A percentile compares a stretch with the other conserved stretches of the same genome.
Conservation (phyloP, 176 grass and related monocot genomes). For the Oryza nivara region DNA sequence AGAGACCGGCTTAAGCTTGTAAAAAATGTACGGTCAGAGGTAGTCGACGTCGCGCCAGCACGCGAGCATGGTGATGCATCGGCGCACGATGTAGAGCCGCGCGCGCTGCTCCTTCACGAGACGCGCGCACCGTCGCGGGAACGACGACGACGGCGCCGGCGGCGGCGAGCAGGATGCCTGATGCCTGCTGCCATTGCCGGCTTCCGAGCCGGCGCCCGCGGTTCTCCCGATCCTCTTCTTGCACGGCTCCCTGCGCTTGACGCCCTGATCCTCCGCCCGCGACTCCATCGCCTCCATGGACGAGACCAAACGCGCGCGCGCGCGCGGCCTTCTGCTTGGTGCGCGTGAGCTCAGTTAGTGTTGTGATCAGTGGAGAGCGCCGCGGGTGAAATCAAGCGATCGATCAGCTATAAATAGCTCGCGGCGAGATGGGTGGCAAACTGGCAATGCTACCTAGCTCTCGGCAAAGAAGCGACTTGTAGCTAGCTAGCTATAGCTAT, state of each 20-base stretch:
- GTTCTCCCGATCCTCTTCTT: background rate
- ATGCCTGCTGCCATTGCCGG: background rate
- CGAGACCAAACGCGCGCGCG: no score
- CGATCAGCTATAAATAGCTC: no score
- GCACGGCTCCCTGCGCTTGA: background rate
- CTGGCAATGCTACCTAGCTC: no score
- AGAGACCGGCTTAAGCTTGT: no score
- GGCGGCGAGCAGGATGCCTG: background rate
- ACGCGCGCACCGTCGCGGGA: constrained; percentile 44
- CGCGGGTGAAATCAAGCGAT: background rate
- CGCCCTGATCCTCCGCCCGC: background rate
- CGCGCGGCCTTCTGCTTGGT: background rate
- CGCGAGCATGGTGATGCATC: constrained; percentile 64
- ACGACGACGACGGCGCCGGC: background rate
- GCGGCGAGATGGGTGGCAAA: no score
- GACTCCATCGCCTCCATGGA: background rate
- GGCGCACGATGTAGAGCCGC: constrained; percentile 64
- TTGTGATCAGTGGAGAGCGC: background rate
- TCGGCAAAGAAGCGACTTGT: no score
- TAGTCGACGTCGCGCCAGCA: constrained; percentile 50
- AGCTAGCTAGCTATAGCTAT: no score
- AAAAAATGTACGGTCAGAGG: background rate
- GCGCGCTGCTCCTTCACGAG: constrained; percentile 13
- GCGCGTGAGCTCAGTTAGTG: background rate
- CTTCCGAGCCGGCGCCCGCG: no score